Base-by-base conservation (phyloP, 192 early-diverging fungal genomes). In the Dissophora globulifera region DNA sequence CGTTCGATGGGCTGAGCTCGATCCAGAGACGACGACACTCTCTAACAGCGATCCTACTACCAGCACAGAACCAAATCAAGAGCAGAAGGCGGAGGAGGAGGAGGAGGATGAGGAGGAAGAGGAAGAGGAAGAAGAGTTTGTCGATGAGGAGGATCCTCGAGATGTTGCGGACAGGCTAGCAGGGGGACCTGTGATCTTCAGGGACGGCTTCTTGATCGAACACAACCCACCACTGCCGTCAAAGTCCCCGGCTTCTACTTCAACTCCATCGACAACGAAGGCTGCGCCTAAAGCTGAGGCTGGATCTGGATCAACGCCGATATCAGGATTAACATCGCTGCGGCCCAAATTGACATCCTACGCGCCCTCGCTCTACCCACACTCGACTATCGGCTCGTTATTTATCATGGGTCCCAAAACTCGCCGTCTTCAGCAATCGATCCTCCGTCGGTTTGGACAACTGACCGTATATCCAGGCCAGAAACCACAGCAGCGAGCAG, bases 341-440 rank as follows among this genome's bases (percentile, higher is more conserved):
- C 8, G 22, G 13, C 72, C 72, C 5, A 67, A 67, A 40, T 67
- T 76, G 27, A 85, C 81, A 16, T 81, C 87, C 7, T 90, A 87
- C 54, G 83, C 81, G 25, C 31, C 81, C 4, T 69, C 84, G 12
- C 66, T 92, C 41, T 65, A 72, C 30, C 84, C 84, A 2, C 88
- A 88, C 50, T 79, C 83, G 9, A 89, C 88, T 41, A 89, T 86
- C 62, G 88, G 86, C 12, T 89, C 85, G 22, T 56, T 92, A 3
- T 84, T 90, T 49, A 68, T 92, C 42, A 70, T 88, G 58, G 88
- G 87, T 13, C 81, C 81, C 11, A 76, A 76, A 46, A 76, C 72
- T 2, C 51, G 42, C 23, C 72, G 72, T 2, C 63, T 76, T 6
- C 72, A 76, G 25, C 63, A 45, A n/a, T 66, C 63, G 32, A 76